These are phyloP conservation scores for Leptomonas seymouri DNA, from an alignment of 208 protist species.

Conservation along the genomic window DNA sequence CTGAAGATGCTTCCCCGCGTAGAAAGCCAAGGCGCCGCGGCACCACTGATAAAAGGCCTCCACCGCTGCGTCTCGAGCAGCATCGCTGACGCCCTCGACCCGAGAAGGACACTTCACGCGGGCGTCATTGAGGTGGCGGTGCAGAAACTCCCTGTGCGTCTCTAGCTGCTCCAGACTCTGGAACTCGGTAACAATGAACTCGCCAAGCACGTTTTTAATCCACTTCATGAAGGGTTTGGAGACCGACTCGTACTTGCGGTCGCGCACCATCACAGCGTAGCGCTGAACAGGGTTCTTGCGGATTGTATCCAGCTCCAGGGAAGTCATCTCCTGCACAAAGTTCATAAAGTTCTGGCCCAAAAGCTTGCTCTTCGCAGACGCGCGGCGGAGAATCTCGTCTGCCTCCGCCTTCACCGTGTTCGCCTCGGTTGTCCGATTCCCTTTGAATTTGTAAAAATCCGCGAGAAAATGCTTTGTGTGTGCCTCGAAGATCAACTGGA, in stretches of 20 bases:
- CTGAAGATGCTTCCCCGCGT: slow-evolving; percentile 66
- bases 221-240: slow-evolving; percentile 86
- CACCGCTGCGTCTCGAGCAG: slow-evolving; percentile 65
- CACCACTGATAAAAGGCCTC: slow-evolving; percentile 89
- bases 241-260: slow-evolving; percentile 77
- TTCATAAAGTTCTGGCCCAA: slow-evolving; percentile 88
- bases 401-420: slow-evolving; percentile 78
- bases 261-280: slow-evolving; percentile 77
- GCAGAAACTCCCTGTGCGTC: slow-evolving; percentile 73
- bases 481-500: slow-evolving; percentile 82
- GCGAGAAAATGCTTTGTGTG: slow-evolving; percentile 89
- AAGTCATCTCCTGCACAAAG: slow-evolving; percentile 91
- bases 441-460: slow-evolving; percentile 88
- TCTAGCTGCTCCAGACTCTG: slow-evolving; percentile 78
- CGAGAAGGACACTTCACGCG: slow-evolving; percentile 54
- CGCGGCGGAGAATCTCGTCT: slow-evolving; percentile 77
- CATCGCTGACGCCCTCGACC: slow-evolving; percentile 69
- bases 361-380: slow-evolving; percentile 86
- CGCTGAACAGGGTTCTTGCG: slow-evolving; percentile 89
- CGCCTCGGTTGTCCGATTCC: slow-evolving; percentile 70
- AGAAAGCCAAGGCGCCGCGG: slow-evolving; percentile 81
- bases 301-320: slow-evolving; percentile 83
- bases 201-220: slow-evolving; percentile 78
- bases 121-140: slow-evolving; percentile 73
- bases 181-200: slow-evolving; percentile 76